Base-by-base conservation (phyloP, 1,139 yeast genomes). In the Lodderomyces orthopsilosis region DNA sequence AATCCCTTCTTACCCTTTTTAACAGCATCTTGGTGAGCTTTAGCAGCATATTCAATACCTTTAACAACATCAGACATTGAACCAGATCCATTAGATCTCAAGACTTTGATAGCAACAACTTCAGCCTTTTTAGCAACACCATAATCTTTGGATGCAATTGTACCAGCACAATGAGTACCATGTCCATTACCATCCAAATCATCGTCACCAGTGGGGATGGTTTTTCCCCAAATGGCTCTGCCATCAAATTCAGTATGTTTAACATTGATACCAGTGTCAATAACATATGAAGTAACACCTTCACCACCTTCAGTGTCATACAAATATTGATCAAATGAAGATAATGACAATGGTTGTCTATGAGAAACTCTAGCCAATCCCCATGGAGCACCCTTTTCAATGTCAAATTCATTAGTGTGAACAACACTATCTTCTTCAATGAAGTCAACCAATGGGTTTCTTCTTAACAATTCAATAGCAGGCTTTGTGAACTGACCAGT, bases 161-260 rank as follows among this genome's bases (percentile, higher is more conserved):
- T 83, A 66, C 94, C 95, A 21, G 94, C 91, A 75, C 91, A 85
- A 62, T 86, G 95, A 46, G 94, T 85, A 50, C 94, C 95, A 70
- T 93, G 98, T 43, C 98, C 98, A 62, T 91, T 91, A 44, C 95
- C 95, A 64, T 93, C 98, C 41, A 70, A 62, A 58, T 91, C 96
- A 40, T 74, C 75, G 61, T 91, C 96, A 54, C 89, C 93, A 38
- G 67, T 60, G 44, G 97, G 96, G 53, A 93, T 76, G 38, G 98
- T 90, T 57, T 83, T 79, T 57, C 98, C 98, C 76, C 76, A 70
- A 10, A 49, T 42, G 22, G 75, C 75, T 51, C 76, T 62, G 40
- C 73, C 74, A 44, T 58, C 71, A 48, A 70, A 70, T 46, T 70
- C 73, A 37, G 60, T 66, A 52, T 68, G 75, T 10, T 66, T 62